Evolutionary conservation across 306 rosid genomes (phyloP).

Genomic region (Albizia julibrissin): DNA sequence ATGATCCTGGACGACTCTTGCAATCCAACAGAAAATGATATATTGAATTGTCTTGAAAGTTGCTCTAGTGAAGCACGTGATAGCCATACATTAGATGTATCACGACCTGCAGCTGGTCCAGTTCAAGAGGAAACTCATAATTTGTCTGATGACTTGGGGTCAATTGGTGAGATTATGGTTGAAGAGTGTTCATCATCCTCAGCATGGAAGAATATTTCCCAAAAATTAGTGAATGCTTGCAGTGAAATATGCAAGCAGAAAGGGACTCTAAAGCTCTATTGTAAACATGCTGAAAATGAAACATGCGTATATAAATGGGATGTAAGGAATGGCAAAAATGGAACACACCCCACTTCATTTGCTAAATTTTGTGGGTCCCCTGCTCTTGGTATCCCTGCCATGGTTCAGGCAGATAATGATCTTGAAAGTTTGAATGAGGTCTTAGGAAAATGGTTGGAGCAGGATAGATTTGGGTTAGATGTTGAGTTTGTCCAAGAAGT

Average conservation of each 20-base stretch:
- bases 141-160: slow-evolving; percentile 34
- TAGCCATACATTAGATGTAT: slow-evolving; percentile 35
- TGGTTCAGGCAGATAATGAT: slow-evolving; percentile 51
- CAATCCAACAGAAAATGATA: slow-evolving; percentile 69
- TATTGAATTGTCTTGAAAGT: slow-evolving; percentile 62
- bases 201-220: slow-evolving; percentile 78
- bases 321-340: slow-evolving; percentile 37
- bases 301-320: slow-evolving; percentile 33
- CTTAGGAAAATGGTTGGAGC: slow-evolving; percentile 80
- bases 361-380: slow-evolving; percentile 65
- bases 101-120: slow-evolving; percentile 38
- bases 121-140: slow-evolving; percentile 38
- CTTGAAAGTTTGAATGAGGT: slow-evolving; percentile 38
- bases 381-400: slow-evolving; percentile 49
- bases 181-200: slow-evolving; percentile 68
- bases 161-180: slow-evolving; percentile 72
- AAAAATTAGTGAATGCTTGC: slow-evolving; percentile 60
- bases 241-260: slow-evolving; percentile 63
- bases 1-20: slow-evolving; percentile 69
- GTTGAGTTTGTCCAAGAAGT: slow-evolving; percentile 91
- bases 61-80: slow-evolving; percentile 41
- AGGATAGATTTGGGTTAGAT: slow-evolving; percentile 94
- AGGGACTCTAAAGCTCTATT: slow-evolving; percentile 58
- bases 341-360: slow-evolving; percentile 42
- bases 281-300: slow-evolving; percentile 67